phyloP scores from a whole-genome alignment of 2,329 filamentous ascomycete species.

The Botrytis porri region DNA sequence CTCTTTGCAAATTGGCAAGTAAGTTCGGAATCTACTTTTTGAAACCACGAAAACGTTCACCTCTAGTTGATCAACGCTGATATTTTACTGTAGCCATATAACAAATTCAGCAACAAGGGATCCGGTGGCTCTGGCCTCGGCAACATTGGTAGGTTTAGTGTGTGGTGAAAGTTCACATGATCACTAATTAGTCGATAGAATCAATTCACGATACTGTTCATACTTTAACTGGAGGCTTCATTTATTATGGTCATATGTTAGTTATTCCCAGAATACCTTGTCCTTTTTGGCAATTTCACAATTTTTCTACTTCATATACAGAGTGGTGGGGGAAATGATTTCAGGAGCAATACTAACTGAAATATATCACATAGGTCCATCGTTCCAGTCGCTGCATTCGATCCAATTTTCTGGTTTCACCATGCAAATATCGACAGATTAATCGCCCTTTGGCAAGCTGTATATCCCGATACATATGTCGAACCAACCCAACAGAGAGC shows the following conservation, averaged over 20 bases:
- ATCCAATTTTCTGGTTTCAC: slow-evolving; percentile 53
- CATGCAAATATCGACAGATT: slow-evolving; percentile 65
- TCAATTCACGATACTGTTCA: slow-evolving; percentile 19
- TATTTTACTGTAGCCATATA: neutral
- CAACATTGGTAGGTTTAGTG: slow-evolving; percentile 5
- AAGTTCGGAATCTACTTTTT: neutral
- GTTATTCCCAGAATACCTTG: neutral
- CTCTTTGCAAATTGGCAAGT: slow-evolving; percentile 21
- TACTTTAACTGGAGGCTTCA: neutral
- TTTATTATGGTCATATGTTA: slow-evolving; percentile 15
- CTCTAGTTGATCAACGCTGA: neutral
- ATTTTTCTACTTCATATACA: neutral
- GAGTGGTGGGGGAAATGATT: rapidly evolving
- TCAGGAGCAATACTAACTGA: neutral
- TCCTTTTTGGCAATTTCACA: neutral
- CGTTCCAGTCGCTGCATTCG: slow-evolving; percentile 70
- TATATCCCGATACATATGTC: slow-evolving; percentile 67
- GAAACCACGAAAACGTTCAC: neutral
- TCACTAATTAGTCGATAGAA: slow-evolving; percentile 10
- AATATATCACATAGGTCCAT: slow-evolving; percentile 33
- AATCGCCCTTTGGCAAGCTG: slow-evolving; percentile 71
- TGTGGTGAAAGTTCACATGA: neutral
- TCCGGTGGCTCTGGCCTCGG: slow-evolving; percentile 6
- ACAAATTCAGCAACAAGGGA: slow-evolving; percentile 20
- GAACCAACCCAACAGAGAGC: slow-evolving; percentile 50